Evolutionary conservation across 23 red algal species (phyloP).

Genomic region (Gracilaria caudata): DNA sequence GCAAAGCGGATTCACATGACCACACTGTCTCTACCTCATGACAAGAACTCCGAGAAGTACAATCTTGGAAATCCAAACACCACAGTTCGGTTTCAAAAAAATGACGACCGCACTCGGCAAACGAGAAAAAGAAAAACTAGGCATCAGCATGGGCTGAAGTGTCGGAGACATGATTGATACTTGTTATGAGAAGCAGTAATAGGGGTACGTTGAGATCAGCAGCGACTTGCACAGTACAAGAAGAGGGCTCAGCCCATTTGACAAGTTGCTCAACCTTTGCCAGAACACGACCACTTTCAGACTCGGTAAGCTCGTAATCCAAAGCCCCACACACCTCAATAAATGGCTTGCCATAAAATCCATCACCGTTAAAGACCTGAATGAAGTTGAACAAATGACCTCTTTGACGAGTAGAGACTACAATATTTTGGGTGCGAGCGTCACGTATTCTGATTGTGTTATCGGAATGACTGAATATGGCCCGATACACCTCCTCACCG

Average conservation of each 20-base stretch:
- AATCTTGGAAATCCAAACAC: neutral
- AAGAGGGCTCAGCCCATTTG: constrained; percentile 25
- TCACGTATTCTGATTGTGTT: constrained; percentile 39
- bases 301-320: constrained; percentile 14
- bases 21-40: neutral
- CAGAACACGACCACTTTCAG: constrained; percentile 5
- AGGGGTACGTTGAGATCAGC: constrained; percentile 16
- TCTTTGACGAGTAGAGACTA: constrained; percentile 18
- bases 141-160: neutral
- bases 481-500: constrained; percentile 5
- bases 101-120: too few relatives aligned
- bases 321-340: constrained; percentile 20
- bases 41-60: neutral
- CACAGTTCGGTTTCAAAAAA: constrained; percentile 2
- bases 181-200: neutral
- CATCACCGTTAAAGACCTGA: constrained; percentile 35
- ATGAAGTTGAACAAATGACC: constrained; percentile 5
- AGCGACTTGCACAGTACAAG: constrained; percentile 19
- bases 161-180: constrained; percentile 8
- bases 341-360: constrained; percentile 22
- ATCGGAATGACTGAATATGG: neutral
- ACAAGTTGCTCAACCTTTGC: constrained; percentile 12
- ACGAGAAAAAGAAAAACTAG: neutral
- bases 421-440: constrained; percentile 4
- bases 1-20: neutral